Evolutionary conservation across 1,284 basidiomycete species (phyloP).

Genomic region (Takashimella koratensis): DNA sequence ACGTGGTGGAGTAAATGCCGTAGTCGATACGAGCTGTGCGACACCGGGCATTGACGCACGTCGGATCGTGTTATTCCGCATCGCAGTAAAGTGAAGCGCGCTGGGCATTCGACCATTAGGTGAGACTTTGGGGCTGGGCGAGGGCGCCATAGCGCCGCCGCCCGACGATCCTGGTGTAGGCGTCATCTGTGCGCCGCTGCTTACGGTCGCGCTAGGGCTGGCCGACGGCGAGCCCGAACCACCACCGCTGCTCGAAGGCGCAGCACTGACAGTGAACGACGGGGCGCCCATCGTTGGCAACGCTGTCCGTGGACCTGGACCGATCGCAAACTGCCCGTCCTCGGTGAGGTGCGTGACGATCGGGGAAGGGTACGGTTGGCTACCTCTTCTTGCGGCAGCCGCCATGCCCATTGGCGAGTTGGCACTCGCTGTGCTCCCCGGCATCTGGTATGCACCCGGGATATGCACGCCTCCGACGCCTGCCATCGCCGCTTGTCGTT

Average conservation of each 20-base stretch:
- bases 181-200: not conserved
- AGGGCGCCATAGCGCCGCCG: constrained; percentile 1
- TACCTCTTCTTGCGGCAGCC: constrained; percentile 29
- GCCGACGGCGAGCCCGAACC: not conserved
- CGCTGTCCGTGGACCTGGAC: not conserved
- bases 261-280: not conserved
- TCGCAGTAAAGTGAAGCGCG: constrained; percentile 34
- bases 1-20: constrained; percentile 43
- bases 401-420: constrained; percentile 35
- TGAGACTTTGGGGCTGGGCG: constrained; percentile 32
- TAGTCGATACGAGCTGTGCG: constrained; percentile 37
- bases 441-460: not conserved
- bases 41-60: constrained; percentile 36
- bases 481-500: constrained; percentile 6
- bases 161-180: too few relatives aligned
- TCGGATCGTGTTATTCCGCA: constrained; percentile 39
- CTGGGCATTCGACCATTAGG: constrained; percentile 29
- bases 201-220: too few relatives aligned
- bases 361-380: constrained; percentile 41
- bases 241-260: not conserved
- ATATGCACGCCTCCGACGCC: not conserved
- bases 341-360: constrained; percentile 1
- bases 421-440: constrained; percentile 1
- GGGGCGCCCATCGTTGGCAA: not conserved
- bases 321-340: constrained; percentile 1